These are phyloP conservation scores for Zymoseptoria tritici DNA, from an alignment of 2,329 filamentous ascomycete genomes.

Conservation along the genomic window DNA sequence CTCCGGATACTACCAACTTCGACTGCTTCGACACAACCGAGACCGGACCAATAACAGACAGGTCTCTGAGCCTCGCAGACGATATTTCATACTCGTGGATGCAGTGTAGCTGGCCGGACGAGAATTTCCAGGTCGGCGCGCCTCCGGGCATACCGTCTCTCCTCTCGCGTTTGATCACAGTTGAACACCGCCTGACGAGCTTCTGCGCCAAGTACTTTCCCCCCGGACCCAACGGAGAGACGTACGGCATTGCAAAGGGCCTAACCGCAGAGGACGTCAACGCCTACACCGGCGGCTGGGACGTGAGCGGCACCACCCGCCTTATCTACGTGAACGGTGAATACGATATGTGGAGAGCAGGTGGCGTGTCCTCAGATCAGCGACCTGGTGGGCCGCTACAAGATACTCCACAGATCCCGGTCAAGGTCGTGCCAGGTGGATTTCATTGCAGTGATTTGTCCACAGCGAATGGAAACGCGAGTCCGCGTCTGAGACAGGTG, in stretches of 20 bases:
- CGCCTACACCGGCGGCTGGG: slow-evolving; percentile 50
- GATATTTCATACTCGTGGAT: slow-evolving; percentile 54
- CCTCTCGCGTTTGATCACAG: slow-evolving; percentile 45
- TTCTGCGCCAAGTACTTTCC: slow-evolving; percentile 53
- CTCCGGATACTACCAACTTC: slow-evolving; percentile 34
- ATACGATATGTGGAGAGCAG: slow-evolving; percentile 53
- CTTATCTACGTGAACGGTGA: slow-evolving; percentile 54
- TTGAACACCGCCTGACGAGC: slow-evolving; percentile 45
- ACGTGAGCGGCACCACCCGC: slow-evolving; percentile 46
- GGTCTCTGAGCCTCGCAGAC: slow-evolving; percentile 37
- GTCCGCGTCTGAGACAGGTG: slow-evolving; percentile 42
- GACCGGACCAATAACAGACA: no score
- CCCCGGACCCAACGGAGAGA: slow-evolving; percentile 37
- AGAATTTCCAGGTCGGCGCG: slow-evolving; percentile 50
- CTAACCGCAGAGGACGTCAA: slow-evolving; percentile 46
- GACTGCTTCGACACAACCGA: slow-evolving; percentile 50
- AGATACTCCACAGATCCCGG: slow-evolving; percentile 41
- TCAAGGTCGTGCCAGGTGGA: slow-evolving; percentile 47
- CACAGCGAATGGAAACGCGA: slow-evolving; percentile 39
- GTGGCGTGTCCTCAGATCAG: slow-evolving; percentile 46
- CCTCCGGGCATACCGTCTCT: slow-evolving; percentile 39
- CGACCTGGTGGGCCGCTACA: slow-evolving; percentile 49
- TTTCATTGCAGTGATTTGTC: slow-evolving; percentile 52
- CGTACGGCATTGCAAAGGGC: slow-evolving; percentile 42
- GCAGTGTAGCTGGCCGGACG: slow-evolving; percentile 55